Evolutionary conservation across 2,329 filamentous ascomycete species (phyloP).

Genomic region (Colletotrichum sp.): DNA sequence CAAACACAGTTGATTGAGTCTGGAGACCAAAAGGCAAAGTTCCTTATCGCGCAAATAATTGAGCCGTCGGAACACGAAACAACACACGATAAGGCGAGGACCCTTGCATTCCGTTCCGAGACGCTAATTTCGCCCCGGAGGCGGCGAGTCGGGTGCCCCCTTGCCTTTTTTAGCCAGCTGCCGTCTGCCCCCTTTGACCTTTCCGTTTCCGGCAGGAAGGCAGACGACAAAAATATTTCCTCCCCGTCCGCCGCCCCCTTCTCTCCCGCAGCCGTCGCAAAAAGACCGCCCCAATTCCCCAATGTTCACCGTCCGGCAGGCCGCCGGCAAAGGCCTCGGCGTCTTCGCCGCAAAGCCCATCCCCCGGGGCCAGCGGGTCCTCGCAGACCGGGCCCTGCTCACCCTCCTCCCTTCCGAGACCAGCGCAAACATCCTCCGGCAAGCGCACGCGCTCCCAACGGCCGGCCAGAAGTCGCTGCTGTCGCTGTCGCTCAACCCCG

Average conservation of each 20-base stretch:
- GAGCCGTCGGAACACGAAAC: not conserved
- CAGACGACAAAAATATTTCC: not conserved
- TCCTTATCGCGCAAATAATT: not conserved
- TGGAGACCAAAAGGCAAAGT: not conserved
- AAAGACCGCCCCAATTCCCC: not conserved
- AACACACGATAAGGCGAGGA: not conserved
- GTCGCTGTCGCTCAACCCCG: not conserved
- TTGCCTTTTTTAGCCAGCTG: not conserved
- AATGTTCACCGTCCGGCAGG: constrained; percentile 14
- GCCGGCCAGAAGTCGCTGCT: not conserved
- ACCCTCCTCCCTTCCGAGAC: constrained; percentile 3
- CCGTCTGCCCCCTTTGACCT: not conserved
- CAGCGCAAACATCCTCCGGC: not conserved
- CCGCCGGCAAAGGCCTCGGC: constrained; percentile 15
- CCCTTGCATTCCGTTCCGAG: not conserved
- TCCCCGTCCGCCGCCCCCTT: not conserved
- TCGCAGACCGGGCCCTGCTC: constrained; percentile 14
- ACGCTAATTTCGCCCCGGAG: not conserved
- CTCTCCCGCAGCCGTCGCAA: not conserved
- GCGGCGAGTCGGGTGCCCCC: not conserved
- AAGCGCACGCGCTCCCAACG: not conserved
- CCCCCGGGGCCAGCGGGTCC: not conserved
- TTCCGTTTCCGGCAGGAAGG: not conserved
- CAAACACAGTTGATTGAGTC: not conserved
- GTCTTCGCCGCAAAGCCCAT: constrained; percentile 10